Percentiles rank a stretch among this genome's conserved stretches.
phyloP scores from a whole-genome alignment of 2,329 filamentous ascomycete species.

The Lachnellula arida region DNA sequence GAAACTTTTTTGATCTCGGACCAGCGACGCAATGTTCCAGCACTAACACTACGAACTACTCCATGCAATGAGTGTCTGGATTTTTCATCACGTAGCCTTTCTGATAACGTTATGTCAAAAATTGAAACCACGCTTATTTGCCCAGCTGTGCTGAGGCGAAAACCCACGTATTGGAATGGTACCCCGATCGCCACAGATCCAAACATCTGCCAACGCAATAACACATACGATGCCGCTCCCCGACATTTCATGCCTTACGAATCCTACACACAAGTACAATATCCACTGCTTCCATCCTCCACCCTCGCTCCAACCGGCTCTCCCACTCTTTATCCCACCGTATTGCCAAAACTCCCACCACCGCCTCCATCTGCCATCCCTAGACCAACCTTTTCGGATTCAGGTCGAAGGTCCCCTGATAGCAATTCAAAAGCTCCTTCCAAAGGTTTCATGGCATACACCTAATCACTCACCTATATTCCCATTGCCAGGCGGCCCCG shows the following conservation, averaged over 20 bases:
- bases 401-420: conserved; percentile 12
- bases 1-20: too few species aligned
- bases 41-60: too few species aligned
- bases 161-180: too few species aligned
- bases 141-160: too few species aligned
- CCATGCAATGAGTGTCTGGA: too few species aligned
- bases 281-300: conserved; percentile 13
- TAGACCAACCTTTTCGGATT: conserved; percentile 8
- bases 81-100: too few species aligned
- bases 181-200: too few species aligned
- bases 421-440: conserved; percentile 13
- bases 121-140: too few species aligned
- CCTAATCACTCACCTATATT: conserved; percentile 3
- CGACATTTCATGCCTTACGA: conserved; percentile 15
- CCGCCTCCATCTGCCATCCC: conserved; percentile 5
- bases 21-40: too few species aligned
- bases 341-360: conserved; percentile 1
- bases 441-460: conserved; percentile 9
- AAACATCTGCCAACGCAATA: too few species aligned
- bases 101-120: too few species aligned
- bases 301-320: conserved; percentile 11
- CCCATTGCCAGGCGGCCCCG: conserved; percentile 2
- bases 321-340: conserved; percentile 9
- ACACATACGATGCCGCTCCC: not conserved
- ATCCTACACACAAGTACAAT: conserved; percentile 10